Percentiles rank a stretch among this genome's conserved stretches.
These are phyloP conservation scores for Ascochyta clinopodiicola DNA, from an alignment of 2,329 filamentous ascomycete genomes.

Conservation along the genomic window DNA sequence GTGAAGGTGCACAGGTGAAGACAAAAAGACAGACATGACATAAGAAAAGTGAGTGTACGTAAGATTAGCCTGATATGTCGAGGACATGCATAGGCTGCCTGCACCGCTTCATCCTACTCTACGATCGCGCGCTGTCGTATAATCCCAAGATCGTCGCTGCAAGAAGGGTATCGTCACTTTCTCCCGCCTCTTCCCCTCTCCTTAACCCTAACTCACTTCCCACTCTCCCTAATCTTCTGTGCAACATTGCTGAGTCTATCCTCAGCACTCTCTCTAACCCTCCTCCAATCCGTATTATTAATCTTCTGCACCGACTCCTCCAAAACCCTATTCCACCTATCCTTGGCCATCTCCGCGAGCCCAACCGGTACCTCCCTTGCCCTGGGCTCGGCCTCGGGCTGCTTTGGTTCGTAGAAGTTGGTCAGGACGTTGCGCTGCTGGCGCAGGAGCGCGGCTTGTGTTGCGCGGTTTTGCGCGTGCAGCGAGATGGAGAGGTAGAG, in stretches of 20 bases:
- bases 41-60: neutral
- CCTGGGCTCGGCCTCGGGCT: conserved; percentile 48
- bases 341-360: conserved; percentile 56
- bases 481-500: conserved; percentile 50
- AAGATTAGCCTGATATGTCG: neutral
- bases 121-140: conserved; percentile 3
- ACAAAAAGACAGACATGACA: neutral
- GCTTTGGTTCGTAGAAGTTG: conserved; percentile 53
- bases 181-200: neutral
- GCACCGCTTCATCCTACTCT: conserved; percentile 6
- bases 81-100: neutral
- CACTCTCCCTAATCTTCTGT: conserved; percentile 41
- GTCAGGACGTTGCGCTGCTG: conserved; percentile 55
- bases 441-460: conserved; percentile 55
- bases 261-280: conserved; percentile 50
- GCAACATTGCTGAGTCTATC: conserved; percentile 47
- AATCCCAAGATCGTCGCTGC: conserved; percentile 15
- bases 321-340: conserved; percentile 57
- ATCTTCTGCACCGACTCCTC: conserved; percentile 52
- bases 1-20: conserved; percentile 14
- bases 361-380: conserved; percentile 50
- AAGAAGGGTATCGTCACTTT: conserved; percentile 30
- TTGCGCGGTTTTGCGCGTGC: conserved; percentile 55
- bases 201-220: conserved; percentile 29
- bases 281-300: conserved; percentile 56